Base-by-base conservation (phyloP, 1,139 yeast species). In the Geotrichum candidum region DNA sequence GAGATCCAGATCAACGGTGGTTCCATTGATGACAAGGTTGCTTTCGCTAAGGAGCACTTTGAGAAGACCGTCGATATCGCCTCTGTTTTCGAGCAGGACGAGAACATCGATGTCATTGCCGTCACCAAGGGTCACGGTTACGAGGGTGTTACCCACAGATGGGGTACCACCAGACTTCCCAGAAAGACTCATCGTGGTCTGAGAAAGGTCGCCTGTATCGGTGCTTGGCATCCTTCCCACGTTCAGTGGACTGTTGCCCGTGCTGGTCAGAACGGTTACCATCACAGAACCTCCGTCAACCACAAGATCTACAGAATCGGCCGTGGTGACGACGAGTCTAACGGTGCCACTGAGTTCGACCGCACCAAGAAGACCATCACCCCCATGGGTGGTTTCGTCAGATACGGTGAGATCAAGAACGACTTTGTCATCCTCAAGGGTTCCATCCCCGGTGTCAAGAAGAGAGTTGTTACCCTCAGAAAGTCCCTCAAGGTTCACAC, bases 211-310 rank as follows among this genome's bases (percentile, higher is more conserved):
- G 99, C 99, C 79, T 94, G 99, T 91, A 95, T 94, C 78, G 99
- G 99, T 88, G 97, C 99, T 79, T 94, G 99, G 99, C 99, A 94
- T 86, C 99, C 99, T 82, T 88, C 97, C 84, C 96, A 94, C 85
- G 99, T 94, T 79, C 84, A 87, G 83, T 94, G 96, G 96, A 89
- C 98, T 78, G 99, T 94, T 82, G 98, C 99, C 77, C 91, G 99
- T 85, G 97, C 99, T 76, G 99, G 99, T 94, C 99, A 94, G 87
- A 90, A 88, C 86, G 99, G 99, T 90, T 94, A 89, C 96, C 99
- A 94, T 85, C 97, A 91, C 95, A 92, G 99, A 89, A 94, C 99
- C 77, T 94, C 99, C 71, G 88, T 92, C 82, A 95, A 94, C 97
- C 99, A 95, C 96, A 94, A 94, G 90, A 85, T 94, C 80, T 94